Evolutionary conservation across 1,284 basidiomycete species (phyloP), one percentile per base, ranked within the genome.

Genomic region (Singerocomus rubriflavus): DNA sequence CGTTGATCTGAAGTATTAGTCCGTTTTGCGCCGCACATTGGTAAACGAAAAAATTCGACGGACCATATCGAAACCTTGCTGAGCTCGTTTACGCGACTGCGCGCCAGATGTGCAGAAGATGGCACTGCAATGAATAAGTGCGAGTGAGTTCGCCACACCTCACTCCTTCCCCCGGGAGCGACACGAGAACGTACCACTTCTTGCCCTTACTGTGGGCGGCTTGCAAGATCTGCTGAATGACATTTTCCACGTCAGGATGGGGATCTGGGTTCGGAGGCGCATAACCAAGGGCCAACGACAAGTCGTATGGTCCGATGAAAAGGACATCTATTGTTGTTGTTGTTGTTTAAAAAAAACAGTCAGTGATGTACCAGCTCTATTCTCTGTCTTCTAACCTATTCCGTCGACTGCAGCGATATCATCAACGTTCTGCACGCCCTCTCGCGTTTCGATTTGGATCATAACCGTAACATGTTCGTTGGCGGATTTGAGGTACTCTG

Each of bases 291-390:
- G 77, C 73, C 40, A 82, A 73, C 5, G 83, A 84, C 38, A 86
- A 73, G 60, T 86, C 84, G 56, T 80, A 86, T 4, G 84, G 84
- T 10, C 85, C 85, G 50, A 88, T 81, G 69, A 88, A 85, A 4
- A 81, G 67, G 2, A 75, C 74, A 44, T 81, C 78, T 72, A 33
- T 50, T 13, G 21, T 21, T 21, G 21, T 21, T 21, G n/a, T n/a
- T n/a, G n/a, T n/a, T n/a, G n/a, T 12, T 0, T n/a, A 3, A 36
- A 25, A 12, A 6, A 37, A 38, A 31, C n/a, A 2, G 26, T 58
- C 36, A 54, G 4, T 21, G 21, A 21, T 21, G 21, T 21, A 21
- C 2, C 21, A 21, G 21, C 11, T 11, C 7, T 30, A 33, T 45
- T 10, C 8, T 61, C 73, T 59, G 48, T 21, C 21, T 21, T 4